phyloP scores from a whole-genome alignment of 805 yeast genomes.

The Metschnikowia borealis region DNA sequence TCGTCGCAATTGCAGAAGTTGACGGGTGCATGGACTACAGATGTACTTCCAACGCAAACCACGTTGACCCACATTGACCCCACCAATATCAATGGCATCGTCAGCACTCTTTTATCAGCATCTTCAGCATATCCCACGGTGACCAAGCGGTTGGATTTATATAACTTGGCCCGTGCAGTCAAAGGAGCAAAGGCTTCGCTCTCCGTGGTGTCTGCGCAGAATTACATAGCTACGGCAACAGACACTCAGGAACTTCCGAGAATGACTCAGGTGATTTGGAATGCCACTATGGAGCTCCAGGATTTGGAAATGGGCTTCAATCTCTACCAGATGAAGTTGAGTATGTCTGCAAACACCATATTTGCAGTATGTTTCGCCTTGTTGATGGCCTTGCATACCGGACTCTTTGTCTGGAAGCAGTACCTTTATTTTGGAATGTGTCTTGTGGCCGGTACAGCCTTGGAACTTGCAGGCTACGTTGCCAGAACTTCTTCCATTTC shows the following conservation, averaged over 20 bases:
- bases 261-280: conserved; percentile 18
- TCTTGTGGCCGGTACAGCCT: conserved; percentile 49
- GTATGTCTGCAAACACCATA: conserved; percentile 10
- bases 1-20: conserved; percentile 9
- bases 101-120: conserved; percentile 12
- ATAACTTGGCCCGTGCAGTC: conserved; percentile 13
- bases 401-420: conserved; percentile 38
- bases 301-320: conserved; percentile 19
- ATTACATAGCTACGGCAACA: conserved; percentile 22
- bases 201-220: conserved; percentile 18
- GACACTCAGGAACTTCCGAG: conserved; percentile 19
- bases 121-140: conserved; percentile 16
- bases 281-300: conserved; percentile 20
- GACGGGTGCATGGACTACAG: conserved; percentile 18
- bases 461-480: conserved; percentile 67
- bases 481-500: conserved; percentile 51
- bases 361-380: conserved; percentile 18
- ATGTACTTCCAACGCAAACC: conserved; percentile 18
- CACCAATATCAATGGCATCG: conserved; percentile 10
- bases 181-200: conserved; percentile 23
- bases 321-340: conserved; percentile 17
- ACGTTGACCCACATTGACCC: conserved; percentile 18
- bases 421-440: conserved; percentile 67
- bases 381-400: conserved; percentile 12
- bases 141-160: conserved; percentile 15